A percentile compares a stretch with the other conserved stretches of the same genome.
Conservation (phyloP, 495 filamentous ascomycete species). For the Penicillium desertorum region DNA sequence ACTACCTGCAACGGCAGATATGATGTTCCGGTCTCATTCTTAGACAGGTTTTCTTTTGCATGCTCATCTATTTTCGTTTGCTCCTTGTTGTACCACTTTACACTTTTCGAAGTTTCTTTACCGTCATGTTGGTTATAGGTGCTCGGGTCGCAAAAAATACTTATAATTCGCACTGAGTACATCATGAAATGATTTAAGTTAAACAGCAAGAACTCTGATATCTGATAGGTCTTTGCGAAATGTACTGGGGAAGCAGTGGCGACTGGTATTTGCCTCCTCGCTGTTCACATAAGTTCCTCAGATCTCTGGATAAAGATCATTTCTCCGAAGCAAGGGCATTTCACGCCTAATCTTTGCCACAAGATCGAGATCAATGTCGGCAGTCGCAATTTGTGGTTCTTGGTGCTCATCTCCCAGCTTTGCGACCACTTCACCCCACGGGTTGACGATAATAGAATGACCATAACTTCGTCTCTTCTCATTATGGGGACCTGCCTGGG, state of each 20-base stretch:
- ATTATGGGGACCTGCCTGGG: conserved; percentile 79
- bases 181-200: background rate
- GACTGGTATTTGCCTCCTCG: background rate
- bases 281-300: conserved; percentile 20
- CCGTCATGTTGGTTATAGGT: conserved; percentile 30
- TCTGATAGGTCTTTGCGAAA: background rate
- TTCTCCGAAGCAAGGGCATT: conserved; percentile 63
- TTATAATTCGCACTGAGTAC: conserved; percentile 10
- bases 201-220: background rate
- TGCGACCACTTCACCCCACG: conserved; percentile 78
- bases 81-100: conserved; percentile 40
- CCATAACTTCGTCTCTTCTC: conserved; percentile 81
- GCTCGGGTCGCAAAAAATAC: conserved; percentile 14
- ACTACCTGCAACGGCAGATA: conserved; percentile 36
- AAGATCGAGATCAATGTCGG: conserved; percentile 51
- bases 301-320: conserved; percentile 62
- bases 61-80: conserved; percentile 35
- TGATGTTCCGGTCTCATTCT: conserved; percentile 37
- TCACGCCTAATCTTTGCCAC: conserved; percentile 55
- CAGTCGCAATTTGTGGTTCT: conserved; percentile 53
- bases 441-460: conserved; percentile 81
- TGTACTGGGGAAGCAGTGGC: background rate
- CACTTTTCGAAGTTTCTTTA: conserved; percentile 32
- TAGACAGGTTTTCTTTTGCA: conserved; percentile 46
- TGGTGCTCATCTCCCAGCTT: conserved; percentile 54